phyloP scores from a whole-genome alignment of 176 grass and related monocot species.

The Carex myosuroides region DNA sequence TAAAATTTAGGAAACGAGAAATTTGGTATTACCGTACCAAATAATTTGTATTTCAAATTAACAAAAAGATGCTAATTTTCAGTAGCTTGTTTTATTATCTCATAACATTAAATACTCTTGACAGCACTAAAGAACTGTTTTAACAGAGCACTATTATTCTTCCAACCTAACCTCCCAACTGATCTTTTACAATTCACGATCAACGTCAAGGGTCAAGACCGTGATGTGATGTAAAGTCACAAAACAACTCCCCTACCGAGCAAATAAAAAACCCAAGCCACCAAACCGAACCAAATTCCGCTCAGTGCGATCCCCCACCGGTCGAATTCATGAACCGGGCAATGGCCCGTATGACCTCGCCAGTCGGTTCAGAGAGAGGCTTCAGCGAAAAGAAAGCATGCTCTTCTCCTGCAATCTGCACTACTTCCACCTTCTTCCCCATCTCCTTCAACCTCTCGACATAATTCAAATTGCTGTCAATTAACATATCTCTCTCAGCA shows the following conservation, averaged over 20 bases:
- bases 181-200: no score
- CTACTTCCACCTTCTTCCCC: conserved; percentile 29
- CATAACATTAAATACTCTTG: no score
- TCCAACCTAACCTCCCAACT: no score
- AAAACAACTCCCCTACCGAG: no score
- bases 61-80: neutral
- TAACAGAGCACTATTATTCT: no score
- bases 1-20: neutral
- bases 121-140: no score
- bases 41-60: neutral
- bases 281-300: neutral
- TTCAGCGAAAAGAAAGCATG: conserved; percentile 36
- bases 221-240: no score
- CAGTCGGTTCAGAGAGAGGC: conserved; percentile 25
- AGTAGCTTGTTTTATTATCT: neutral
- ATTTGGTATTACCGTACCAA: neutral
- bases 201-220: no score
- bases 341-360: conserved; percentile 16
- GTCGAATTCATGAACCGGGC: conserved; percentile 18
- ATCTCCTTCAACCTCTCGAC: conserved; percentile 23
- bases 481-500: conserved; percentile 34
- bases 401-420: conserved; percentile 31
- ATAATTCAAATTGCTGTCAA: conserved; percentile 38
- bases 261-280: no score
- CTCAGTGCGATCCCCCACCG: neutral